These are phyloP conservation scores for Rhytidiadelphus loreus DNA, from an alignment of 225 moss, liverwort and hornwort species.

Conservation along the genomic window DNA sequence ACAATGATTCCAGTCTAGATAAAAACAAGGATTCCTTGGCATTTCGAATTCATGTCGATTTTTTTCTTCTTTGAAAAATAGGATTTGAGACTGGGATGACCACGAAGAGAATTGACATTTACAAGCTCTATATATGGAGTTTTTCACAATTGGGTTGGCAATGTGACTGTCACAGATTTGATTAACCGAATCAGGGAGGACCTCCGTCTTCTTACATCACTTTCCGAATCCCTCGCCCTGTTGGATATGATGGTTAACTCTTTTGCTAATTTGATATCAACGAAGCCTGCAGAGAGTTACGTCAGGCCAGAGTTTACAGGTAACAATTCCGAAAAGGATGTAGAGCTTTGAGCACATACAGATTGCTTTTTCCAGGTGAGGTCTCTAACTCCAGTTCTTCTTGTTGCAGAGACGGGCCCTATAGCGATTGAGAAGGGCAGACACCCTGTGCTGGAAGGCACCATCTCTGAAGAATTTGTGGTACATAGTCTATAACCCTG, in stretches of 20 bases:
- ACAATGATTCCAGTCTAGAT: background rate
- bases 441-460: slow-evolving; percentile 79
- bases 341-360: background rate
- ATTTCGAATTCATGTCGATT: background rate
- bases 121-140: background rate
- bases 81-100: background rate
- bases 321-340: background rate
- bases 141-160: background rate
- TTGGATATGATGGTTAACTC: slow-evolving; percentile 98
- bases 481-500: slow-evolving; percentile 14
- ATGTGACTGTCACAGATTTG: slow-evolving; percentile 45
- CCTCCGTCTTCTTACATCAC: slow-evolving; percentile 53
- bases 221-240: slow-evolving; percentile 83
- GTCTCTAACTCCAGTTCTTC: background rate
- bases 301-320: slow-evolving; percentile 89
- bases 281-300: slow-evolving; percentile 42
- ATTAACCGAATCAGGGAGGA: slow-evolving; percentile 54
- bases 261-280: slow-evolving; percentile 60
- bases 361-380: background rate
- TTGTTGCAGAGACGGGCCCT: slow-evolving; percentile 61
- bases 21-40: background rate
- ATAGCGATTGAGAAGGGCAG: slow-evolving; percentile 90
- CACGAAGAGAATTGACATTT: background rate
- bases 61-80: background rate
- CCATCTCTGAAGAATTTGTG: slow-evolving; percentile 62